These are phyloP conservation scores for Microstroma glucosiphilum DNA, from an alignment of 1,284 basidiomycete genomes.

Conservation along the genomic window DNA sequence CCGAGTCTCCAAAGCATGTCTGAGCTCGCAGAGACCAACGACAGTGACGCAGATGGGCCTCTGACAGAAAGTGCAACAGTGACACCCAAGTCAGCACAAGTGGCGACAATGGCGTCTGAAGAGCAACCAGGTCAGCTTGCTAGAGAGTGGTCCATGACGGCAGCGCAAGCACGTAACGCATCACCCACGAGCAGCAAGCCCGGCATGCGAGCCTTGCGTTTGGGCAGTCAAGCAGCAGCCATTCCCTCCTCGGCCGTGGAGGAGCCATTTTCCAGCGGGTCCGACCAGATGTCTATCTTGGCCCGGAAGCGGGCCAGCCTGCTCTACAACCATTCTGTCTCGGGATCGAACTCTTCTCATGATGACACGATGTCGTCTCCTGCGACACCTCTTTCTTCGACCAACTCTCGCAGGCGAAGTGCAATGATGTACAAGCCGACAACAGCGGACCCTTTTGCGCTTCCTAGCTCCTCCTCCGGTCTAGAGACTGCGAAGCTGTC, in stretches of 20 bases:
- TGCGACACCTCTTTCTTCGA: not conserved
- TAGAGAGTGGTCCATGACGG: not conserved
- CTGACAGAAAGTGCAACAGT: not conserved
- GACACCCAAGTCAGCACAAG: not conserved
- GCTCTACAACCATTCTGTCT: not conserved
- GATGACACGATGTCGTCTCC: not conserved
- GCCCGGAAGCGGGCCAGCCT: not conserved
- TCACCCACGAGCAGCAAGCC: not conserved
- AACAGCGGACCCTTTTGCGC: constrained; percentile 12
- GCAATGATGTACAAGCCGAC: constrained; percentile 25
- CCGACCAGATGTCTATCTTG: not conserved
- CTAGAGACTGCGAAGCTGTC: constrained; percentile 13
- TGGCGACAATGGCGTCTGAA: not conserved
- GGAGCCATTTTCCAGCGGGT: not conserved
- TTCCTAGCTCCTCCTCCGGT: not conserved
- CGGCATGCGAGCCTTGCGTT: constrained; percentile 41
- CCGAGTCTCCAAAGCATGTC: not conserved
- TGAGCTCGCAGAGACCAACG: not conserved
- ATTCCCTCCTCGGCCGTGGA: no score
- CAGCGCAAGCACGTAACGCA: not conserved
- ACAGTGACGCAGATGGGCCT: not conserved
- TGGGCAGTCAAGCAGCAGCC: constrained; percentile 18
- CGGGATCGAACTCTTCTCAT: not conserved
- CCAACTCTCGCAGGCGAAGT: constrained; percentile 21
- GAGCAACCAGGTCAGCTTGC: not conserved